Evolutionary conservation across 2,329 filamentous ascomycete genomes (phyloP).

Genomic region (Triangularia verruculosa): DNA sequence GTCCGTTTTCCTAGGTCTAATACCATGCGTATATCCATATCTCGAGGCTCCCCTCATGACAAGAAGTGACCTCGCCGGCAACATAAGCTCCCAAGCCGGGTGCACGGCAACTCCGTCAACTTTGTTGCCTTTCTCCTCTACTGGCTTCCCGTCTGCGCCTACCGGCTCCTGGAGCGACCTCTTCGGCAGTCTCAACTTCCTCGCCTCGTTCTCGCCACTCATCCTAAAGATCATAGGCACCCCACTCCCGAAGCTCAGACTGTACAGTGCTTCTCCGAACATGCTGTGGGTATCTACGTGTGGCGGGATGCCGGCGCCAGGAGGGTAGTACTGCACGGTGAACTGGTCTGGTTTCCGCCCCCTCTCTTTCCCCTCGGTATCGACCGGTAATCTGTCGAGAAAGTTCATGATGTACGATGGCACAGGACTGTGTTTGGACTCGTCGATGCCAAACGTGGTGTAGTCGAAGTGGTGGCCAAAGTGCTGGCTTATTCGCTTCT

Average conservation of each 20-base stretch:
- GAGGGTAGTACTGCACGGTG: slow-evolving; percentile 59
- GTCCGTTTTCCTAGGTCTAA: slow-evolving; percentile 52
- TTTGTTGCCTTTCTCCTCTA: neutral
- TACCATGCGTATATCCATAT: slow-evolving; percentile 46
- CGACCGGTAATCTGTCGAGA: slow-evolving; percentile 36
- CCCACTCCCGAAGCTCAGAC: slow-evolving; percentile 42
- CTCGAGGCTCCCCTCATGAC: slow-evolving; percentile 28
- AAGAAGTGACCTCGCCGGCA: slow-evolving; percentile 26
- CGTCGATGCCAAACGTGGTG: slow-evolving; percentile 27
- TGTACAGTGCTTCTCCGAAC: slow-evolving; percentile 44
- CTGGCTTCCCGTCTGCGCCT: neutral
- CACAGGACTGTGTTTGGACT: slow-evolving; percentile 22
- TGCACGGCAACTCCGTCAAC: neutral
- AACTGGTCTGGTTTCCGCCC: slow-evolving; percentile 41
- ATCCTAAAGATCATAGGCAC: slow-evolving; percentile 45
- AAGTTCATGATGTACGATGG: slow-evolving; percentile 25
- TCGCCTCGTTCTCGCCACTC: slow-evolving; percentile 27
- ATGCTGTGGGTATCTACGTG: slow-evolving; percentile 57
- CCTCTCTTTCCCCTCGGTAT: slow-evolving; percentile 28
- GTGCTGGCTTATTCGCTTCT: slow-evolving; percentile 26
- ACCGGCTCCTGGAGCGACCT: slow-evolving; percentile 17
- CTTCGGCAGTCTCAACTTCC: slow-evolving; percentile 29
- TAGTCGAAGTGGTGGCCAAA: slow-evolving; percentile 28
- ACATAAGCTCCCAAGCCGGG: slow-evolving; percentile 24
- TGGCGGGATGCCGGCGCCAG: slow-evolving; percentile 57